These are phyloP conservation scores for Fusarium protoensiforme DNA, from an alignment of 2,329 filamentous ascomycete genomes.

Conservation along the genomic window DNA sequence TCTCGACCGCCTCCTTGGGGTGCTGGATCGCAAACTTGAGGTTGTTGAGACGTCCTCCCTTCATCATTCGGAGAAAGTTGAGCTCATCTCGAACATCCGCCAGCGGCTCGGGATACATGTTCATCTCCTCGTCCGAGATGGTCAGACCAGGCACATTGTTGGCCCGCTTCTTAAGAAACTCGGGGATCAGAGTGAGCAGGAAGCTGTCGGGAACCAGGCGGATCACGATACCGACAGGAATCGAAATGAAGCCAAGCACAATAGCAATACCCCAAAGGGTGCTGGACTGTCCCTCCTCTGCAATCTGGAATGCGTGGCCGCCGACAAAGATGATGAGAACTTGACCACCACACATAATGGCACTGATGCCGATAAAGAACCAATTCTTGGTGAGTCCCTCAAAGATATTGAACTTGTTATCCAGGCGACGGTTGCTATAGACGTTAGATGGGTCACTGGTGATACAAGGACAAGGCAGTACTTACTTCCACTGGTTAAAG, in stretches of 20 bases:
- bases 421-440: conserved; percentile 83
- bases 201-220: conserved; percentile 83
- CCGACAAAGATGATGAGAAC: conserved; percentile 91
- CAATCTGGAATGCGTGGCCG: conserved; percentile 82
- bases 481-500: conserved; percentile 96
- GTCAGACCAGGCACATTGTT: conserved; percentile 64
- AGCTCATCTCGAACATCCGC: conserved; percentile 84
- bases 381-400: conserved; percentile 86
- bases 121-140: conserved; percentile 75
- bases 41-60: conserved; percentile 84
- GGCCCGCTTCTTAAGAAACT: conserved; percentile 62
- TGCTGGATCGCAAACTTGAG: conserved; percentile 83
- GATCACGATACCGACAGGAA: conserved; percentile 84
- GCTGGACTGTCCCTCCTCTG: conserved; percentile 68
- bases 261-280: conserved; percentile 90
- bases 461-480: conserved; percentile 36
- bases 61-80: conserved; percentile 81
- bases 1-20: conserved; percentile 73
- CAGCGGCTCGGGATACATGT: conserved; percentile 76
- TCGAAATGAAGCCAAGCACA: conserved; percentile 83
- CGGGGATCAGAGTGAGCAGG: conserved; percentile 63
- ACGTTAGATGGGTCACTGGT: conserved; percentile 20
- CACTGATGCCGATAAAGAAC: conserved; percentile 89
- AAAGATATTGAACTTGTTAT: conserved; percentile 96
- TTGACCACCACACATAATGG: conserved; percentile 89